A percentile compares a stretch with the other conserved stretches of the same genome.
Evolutionary conservation across 805 yeast species (phyloP).

Genomic region (Schwanniomyces vanrijiae): DNA sequence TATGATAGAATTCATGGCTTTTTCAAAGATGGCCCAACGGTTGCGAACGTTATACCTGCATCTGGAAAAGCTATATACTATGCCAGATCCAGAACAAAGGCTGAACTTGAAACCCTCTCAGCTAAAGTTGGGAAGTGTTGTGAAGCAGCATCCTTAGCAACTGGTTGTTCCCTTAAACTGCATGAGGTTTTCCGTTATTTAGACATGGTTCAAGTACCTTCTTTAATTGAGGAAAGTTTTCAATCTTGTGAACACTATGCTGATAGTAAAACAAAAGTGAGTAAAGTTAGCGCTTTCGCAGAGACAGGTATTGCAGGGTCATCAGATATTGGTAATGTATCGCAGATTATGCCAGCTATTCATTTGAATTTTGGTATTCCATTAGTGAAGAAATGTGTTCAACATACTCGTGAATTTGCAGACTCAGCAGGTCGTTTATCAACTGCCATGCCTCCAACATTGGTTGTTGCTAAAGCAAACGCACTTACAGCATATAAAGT

Average conservation of each 20-base stretch:
- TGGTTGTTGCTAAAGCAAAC: slow-evolving; percentile 15
- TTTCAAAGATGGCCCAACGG: slow-evolving; percentile 19
- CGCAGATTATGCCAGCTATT: slow-evolving; percentile 18
- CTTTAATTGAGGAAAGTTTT: slow-evolving; percentile 7
- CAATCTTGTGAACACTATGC: background rate
- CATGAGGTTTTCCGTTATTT: slow-evolving; percentile 25
- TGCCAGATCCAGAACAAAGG: slow-evolving; percentile 14
- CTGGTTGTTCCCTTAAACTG: slow-evolving; percentile 30
- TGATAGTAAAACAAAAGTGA: background rate
- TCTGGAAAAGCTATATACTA: slow-evolving; percentile 14
- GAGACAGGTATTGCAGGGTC: slow-evolving; percentile 15
- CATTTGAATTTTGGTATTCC: slow-evolving; percentile 14
- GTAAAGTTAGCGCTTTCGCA: background rate
- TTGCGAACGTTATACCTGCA: slow-evolving; percentile 23
- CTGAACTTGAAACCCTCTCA: slow-evolving; percentile 13
- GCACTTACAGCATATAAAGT: slow-evolving; percentile 16
- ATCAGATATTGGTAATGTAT: slow-evolving; percentile 21
- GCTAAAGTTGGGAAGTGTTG: slow-evolving; percentile 25
- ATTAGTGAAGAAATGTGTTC: slow-evolving; percentile 12
- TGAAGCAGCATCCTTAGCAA: slow-evolving; percentile 23
- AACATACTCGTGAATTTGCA: slow-evolving; percentile 18
- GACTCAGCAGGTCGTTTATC: slow-evolving; percentile 11
- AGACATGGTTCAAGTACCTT: slow-evolving; percentile 14
- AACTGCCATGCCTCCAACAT: slow-evolving; percentile 11
- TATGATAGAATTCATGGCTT: slow-evolving; percentile 22